phyloP scores from a whole-genome alignment of 2,329 filamentous ascomycete genomes.

The Fusarium sp. region DNA sequence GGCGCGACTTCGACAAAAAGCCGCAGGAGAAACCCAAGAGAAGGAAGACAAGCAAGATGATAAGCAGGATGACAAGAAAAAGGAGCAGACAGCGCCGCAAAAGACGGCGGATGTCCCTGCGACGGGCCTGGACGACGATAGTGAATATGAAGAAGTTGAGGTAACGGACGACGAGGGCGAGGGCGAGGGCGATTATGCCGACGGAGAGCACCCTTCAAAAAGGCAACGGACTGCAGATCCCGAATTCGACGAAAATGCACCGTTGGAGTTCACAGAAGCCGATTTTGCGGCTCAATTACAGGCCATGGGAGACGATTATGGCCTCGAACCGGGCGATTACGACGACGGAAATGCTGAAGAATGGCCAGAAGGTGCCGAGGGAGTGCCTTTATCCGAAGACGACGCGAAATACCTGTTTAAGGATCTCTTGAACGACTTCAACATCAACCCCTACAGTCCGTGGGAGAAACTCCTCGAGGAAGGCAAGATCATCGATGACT shows the following conservation, averaged over 20 bases:
- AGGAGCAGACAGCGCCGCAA: not conserved
- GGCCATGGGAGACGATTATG: conserved; percentile 88
- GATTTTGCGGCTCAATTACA: conserved; percentile 94
- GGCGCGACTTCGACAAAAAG: conserved; percentile 72
- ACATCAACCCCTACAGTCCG: conserved; percentile 86
- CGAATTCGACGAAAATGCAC: conserved; percentile 58
- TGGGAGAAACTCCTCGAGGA: conserved; percentile 93
- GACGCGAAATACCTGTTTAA: conserved; percentile 84
- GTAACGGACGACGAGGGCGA: conserved; percentile 66
- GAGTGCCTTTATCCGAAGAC: conserved; percentile 75
- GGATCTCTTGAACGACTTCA: conserved; percentile 84
- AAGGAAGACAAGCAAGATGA: conserved; percentile 12
- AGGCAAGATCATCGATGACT: conserved; percentile 83
- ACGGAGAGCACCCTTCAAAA: conserved; percentile 65
- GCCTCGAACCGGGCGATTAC: conserved; percentile 80
- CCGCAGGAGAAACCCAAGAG: conserved; percentile 47
- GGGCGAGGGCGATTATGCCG: conserved; percentile 68
- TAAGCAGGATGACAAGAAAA: not conserved
- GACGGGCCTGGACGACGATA: conserved; percentile 57
- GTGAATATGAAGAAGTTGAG: conserved; percentile 66
- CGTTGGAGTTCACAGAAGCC: conserved; percentile 89
- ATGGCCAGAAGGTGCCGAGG: conserved; percentile 79
- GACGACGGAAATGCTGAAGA: conserved; percentile 70
- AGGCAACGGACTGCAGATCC: conserved; percentile 72
- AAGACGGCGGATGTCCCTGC: not conserved